phyloP scores from a whole-genome alignment of 1,139 yeast species.

The Torulaspora pretoriensis region DNA sequence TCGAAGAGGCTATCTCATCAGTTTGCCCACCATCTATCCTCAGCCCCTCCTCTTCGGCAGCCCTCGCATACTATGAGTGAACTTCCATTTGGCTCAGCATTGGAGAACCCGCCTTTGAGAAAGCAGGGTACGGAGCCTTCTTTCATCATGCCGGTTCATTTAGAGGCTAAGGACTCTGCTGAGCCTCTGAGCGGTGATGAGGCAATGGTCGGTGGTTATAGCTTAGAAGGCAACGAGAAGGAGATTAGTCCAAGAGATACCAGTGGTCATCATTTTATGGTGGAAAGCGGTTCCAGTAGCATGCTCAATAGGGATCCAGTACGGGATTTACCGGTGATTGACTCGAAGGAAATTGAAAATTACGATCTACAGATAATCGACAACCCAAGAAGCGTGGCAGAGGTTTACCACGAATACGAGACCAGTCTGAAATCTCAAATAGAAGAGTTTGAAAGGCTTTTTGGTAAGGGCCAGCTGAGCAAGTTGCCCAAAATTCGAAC shows the following conservation, averaged over 20 bases:
- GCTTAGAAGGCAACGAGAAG: slow-evolving; percentile 1
- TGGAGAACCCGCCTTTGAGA: slow-evolving; percentile 1
- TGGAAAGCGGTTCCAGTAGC: not conserved
- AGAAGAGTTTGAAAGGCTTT: slow-evolving; percentile 21
- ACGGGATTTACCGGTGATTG: slow-evolving; percentile 2
- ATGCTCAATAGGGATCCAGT: not conserved
- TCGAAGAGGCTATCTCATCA: slow-evolving; percentile 2
- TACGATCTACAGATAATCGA: slow-evolving; percentile 21
- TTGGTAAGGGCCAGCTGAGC: slow-evolving; percentile 26
- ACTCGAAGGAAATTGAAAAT: slow-evolving; percentile 13
- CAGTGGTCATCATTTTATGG: not conserved
- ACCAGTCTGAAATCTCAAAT: slow-evolving; percentile 19
- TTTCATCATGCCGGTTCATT: not conserved
- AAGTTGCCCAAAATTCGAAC: slow-evolving; percentile 27
- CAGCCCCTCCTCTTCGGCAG: slow-evolving; percentile 5
- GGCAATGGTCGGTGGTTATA: slow-evolving; percentile 1
- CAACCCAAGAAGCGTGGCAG: slow-evolving; percentile 20
- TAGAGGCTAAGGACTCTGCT: slow-evolving; percentile 1
- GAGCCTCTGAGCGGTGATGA: slow-evolving; percentile 1
- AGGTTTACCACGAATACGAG: slow-evolving; percentile 23
- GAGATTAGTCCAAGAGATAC: slow-evolving; percentile 1
- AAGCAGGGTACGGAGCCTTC: slow-evolving; percentile 1
- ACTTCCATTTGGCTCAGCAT: not conserved
- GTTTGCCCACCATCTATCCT: slow-evolving; percentile 1
- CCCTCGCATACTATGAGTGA: slow-evolving; percentile 1